phyloP scores from a whole-genome alignment of 108 stramenopile species.

The Chaetoceros muelleri region DNA sequence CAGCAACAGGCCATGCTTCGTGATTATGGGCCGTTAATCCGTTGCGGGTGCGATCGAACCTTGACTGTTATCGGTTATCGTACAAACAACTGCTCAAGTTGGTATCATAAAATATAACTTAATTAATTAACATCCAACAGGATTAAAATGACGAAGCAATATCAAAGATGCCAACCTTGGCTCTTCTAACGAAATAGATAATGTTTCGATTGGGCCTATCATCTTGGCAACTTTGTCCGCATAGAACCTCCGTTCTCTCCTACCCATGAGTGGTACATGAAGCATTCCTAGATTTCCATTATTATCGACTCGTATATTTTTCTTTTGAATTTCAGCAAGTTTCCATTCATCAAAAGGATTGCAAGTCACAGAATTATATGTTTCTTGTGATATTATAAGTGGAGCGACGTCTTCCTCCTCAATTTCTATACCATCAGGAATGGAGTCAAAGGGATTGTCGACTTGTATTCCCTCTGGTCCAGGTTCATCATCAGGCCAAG shows the following conservation, averaged over 20 bases:
- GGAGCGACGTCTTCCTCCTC: conserved; percentile 10
- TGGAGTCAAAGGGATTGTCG: conserved; percentile 15
- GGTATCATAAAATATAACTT: no score
- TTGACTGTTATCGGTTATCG: no score
- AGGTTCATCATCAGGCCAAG: conserved; percentile 25
- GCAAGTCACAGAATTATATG: conserved; percentile 10
- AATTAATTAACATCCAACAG: no score
- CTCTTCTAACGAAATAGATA: no score
- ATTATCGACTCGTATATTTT: background rate
- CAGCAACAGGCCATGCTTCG: no score
- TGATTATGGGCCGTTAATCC: no score
- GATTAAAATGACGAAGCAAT: no score
- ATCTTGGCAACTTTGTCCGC: background rate
- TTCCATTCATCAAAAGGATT: conserved; percentile 21
- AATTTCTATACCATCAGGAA: conserved; percentile 32
- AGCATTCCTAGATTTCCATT: background rate
- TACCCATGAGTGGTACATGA: conserved; percentile 4
- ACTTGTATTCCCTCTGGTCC: conserved; percentile 22
- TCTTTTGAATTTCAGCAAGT: background rate
- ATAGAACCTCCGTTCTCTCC: background rate
- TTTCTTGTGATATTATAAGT: conserved; percentile 8
- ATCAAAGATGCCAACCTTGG: no score
- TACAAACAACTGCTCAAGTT: no score
- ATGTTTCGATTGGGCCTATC: no score
- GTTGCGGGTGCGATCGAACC: no score